A percentile compares a stretch with the other conserved stretches of the same genome.
phyloP scores from a whole-genome alignment of 768 basidiomycete species.

The Cystobasidiopsis lactophilus region DNA sequence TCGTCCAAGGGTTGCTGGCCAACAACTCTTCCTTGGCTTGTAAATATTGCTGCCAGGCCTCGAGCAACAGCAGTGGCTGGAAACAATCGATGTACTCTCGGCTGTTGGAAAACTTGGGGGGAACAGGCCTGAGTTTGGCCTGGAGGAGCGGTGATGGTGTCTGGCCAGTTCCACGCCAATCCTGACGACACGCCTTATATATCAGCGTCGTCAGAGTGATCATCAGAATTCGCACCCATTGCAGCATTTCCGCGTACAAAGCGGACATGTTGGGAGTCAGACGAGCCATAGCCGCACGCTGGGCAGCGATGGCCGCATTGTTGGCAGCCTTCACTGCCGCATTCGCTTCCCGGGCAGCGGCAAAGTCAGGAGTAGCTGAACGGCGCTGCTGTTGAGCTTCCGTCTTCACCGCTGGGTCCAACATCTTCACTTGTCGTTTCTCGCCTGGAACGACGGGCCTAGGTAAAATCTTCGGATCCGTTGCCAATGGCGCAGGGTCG shows the following conservation, averaged over 20 bases:
- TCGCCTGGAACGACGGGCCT: too few species aligned
- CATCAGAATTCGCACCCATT: constrained; percentile 42
- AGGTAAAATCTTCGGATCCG: too few species aligned
- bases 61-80: constrained; percentile 62
- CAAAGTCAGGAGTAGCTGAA: background rate
- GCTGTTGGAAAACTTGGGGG: constrained; percentile 40
- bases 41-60: constrained; percentile 71
- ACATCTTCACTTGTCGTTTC: constrained; percentile 39
- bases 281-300: constrained; percentile 31
- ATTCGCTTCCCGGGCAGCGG: too few species aligned
- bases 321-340: too few species aligned
- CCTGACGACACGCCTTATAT: background rate
- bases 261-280: constrained; percentile 60
- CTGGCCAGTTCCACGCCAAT: too few species aligned
- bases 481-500: too few species aligned
- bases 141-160: too few species aligned
- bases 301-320: background rate
- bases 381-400: background rate
- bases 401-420: constrained; percentile 27
- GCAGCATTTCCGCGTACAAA: constrained; percentile 53
- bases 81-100: constrained; percentile 49
- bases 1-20: constrained; percentile 30
- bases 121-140: too few species aligned
- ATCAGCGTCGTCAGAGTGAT: background rate
- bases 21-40: constrained; percentile 49